phyloP scores from a whole-genome alignment of 2,329 filamentous ascomycete species.

The Diaporthe amygdali region DNA sequence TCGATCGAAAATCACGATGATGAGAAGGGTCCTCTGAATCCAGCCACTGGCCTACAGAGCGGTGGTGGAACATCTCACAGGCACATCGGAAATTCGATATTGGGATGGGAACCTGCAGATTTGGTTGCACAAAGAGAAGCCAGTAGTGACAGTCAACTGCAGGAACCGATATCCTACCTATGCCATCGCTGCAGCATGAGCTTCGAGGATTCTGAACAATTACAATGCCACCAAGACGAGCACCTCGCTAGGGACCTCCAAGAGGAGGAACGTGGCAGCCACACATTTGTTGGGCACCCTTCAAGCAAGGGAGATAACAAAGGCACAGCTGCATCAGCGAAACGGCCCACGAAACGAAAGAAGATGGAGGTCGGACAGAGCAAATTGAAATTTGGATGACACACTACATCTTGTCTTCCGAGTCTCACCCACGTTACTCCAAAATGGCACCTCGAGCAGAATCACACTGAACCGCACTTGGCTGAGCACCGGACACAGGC shows the following conservation, averaged over 20 bases:
- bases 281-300: slow-evolving; percentile 47
- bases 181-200: slow-evolving; percentile 71
- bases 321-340: slow-evolving; percentile 43
- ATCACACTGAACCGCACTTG: background rate
- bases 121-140: slow-evolving; percentile 29
- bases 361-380: slow-evolving; percentile 64
- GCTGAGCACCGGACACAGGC: background rate
- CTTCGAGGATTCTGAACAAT: slow-evolving; percentile 62
- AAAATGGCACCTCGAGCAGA: background rate
- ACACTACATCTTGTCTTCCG: slow-evolving; percentile 18
- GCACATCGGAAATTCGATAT: slow-evolving; percentile 22
- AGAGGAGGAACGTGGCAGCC: slow-evolving; percentile 61
- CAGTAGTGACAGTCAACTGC: slow-evolving; percentile 35
- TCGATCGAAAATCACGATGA: slow-evolving; percentile 5
- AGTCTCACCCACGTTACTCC: background rate
- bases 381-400: slow-evolving; percentile 64
- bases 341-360: slow-evolving; percentile 43
- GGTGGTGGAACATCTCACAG: slow-evolving; percentile 32
- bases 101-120: slow-evolving; percentile 14
- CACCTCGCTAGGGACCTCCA: slow-evolving; percentile 91
- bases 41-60: slow-evolving; percentile 30
- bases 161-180: slow-evolving; percentile 43
- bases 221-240: slow-evolving; percentile 87
- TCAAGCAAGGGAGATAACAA: slow-evolving; percentile 39
- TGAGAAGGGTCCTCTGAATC: slow-evolving; percentile 38